Percentiles rank a stretch among this genome's conserved stretches.
These are phyloP conservation scores for Maudiozyma bulderi DNA, from an alignment of 805 yeast species.

Conservation along the genomic window DNA sequence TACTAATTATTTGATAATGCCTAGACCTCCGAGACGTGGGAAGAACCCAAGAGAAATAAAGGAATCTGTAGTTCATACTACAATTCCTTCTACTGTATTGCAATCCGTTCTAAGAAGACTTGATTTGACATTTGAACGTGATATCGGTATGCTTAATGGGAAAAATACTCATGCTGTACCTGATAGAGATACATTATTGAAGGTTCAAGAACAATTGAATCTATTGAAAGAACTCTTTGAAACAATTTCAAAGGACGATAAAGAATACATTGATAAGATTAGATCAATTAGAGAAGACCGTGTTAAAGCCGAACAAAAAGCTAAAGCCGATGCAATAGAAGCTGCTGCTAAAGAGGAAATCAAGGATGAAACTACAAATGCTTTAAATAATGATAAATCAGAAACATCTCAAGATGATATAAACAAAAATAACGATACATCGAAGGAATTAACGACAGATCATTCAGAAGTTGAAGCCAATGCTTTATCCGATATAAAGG, in stretches of 20 bases:
- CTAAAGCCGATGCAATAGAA: not conserved
- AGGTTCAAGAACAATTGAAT: constrained; percentile 33
- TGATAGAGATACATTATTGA: constrained; percentile 32
- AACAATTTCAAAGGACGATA: constrained; percentile 17
- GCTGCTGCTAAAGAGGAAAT: not conserved
- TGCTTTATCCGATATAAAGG: too few species aligned
- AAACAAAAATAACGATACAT: not conserved
- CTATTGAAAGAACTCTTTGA: constrained; percentile 17
- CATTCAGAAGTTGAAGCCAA: too few species aligned
- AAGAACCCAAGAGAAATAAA: constrained; percentile 8
- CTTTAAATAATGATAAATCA: not conserved
- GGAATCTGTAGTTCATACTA: constrained; percentile 20
- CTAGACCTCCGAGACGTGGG: constrained; percentile 18
- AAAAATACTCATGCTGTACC: constrained; percentile 40
- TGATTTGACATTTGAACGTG: constrained; percentile 46
- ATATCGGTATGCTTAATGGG: constrained; percentile 54
- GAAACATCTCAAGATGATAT: not conserved
- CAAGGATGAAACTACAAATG: not conserved
- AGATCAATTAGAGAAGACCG: constrained; percentile 10
- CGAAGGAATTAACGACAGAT: not conserved
- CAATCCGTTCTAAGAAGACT: constrained; percentile 45
- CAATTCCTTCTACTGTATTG: constrained; percentile 35
- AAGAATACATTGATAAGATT: constrained; percentile 11
- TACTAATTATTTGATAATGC: not conserved
- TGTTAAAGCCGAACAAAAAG: not conserved